Base-by-base conservation (phyloP, 352 stramenopile species). In the Globisporangium apiculatum region DNA sequence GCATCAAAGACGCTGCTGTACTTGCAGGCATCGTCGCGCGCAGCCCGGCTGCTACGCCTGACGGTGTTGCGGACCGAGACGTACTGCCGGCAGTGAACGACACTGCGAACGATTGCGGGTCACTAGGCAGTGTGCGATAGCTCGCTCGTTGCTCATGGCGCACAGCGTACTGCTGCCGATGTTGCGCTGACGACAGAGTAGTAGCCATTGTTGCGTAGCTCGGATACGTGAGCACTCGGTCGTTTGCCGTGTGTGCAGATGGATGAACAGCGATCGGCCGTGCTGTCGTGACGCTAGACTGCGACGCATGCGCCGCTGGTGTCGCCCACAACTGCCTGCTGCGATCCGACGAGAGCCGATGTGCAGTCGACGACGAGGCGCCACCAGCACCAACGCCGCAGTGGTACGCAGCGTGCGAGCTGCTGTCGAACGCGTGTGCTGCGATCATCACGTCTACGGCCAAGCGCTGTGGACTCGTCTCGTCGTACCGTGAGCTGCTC, bases 281-380 rank as follows among this genome's bases (percentile, higher is more conserved):
- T 46, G 41, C 24, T 46, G 41, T 10, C 10, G 9, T 46, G 7
- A 4, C 41, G 15, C 41, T 46, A 4, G 41, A 46, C 15, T 10
- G 41, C 7, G 41, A 46, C 2, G 14, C 38, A 6, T 31, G 42
- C 0, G 55, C 50, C 0, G 52, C 3, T 45, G 67, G 67, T 3
- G 60, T 58, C 18, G 76, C 69, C 58, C 64, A 75, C 14, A 75
- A 43, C 17, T 59, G 53, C n/a, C 58, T 67, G 52, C 43, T 61
- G 35, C 57, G 53, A 7, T 70, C 55, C 5, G 56, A 47, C 2
- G 67, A 72, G 6, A 67, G 51, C 4, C 58, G 57, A 4, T 17
- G 17, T 10, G n/a, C n/a, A 14, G n/a, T 18, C 31, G n/a, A 14
- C 1, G 35, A 31, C 24, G 24, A 31, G 24, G 24, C 24, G 24